Base-by-base conservation (phyloP, 495 filamentous ascomycete species). In the Penicillium paradoxum region DNA sequence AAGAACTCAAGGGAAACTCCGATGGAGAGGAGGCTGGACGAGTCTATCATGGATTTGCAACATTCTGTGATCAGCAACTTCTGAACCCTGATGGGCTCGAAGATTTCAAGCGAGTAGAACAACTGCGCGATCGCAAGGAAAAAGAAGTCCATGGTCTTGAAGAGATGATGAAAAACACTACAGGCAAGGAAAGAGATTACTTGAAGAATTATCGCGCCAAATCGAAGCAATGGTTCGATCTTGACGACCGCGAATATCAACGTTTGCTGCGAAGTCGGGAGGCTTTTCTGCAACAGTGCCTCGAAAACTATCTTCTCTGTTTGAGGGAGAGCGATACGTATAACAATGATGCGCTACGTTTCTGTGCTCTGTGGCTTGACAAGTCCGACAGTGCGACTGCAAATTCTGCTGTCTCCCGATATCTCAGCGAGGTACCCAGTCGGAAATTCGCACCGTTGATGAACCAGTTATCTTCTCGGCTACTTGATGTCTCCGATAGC, bases 301-400 rank as follows among this genome's bases (percentile, higher is more conserved):
- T 97, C n/a, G 88, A 93, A 66, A 97, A 97, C 60, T 97, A 99
- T 60, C 82, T 99, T 3, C 84, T 91, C 10, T 86, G 85, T 14
- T 75, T 99, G 18, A 78, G 77, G 37, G 89, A 91, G 29, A 91
- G 86, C 32, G 90, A 99, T 64, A 79, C 86, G 34, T 87, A 91
- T 64, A 88, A 97, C 63, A 91, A 86, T 51, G 90, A 95, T 68
- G 84, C 87, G 15, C 79, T 99, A 32, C 85, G 93, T n/a, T 97
- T 99, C 66, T 91, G 90, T 55, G 88, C 95, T 7, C 70, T 99
- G 9, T 99, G 93, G 93, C 77, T 97, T 19, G 89, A 96, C 60
- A 79, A 91, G 41, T 85, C 87, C 1, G 81, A 82, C 18, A 82
- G 82, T 53, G 67, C 79, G 3, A 80, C 83, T 29, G 85, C 88